Conservation (phyloP, 495 filamentous ascomycete species). For the Xylaria nigripes region DNA sequence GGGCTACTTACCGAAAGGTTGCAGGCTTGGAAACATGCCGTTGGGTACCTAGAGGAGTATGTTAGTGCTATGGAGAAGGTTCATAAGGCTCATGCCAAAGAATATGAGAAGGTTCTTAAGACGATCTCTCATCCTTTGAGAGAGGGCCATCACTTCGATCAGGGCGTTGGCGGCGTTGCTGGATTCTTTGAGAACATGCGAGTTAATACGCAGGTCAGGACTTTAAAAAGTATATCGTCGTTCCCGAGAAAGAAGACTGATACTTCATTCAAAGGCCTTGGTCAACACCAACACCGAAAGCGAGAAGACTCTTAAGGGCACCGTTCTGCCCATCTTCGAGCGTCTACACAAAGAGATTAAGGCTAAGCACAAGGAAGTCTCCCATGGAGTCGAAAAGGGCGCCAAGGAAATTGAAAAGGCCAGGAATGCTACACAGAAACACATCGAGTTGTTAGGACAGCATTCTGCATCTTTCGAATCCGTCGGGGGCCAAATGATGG, state of each 20-base stretch:
- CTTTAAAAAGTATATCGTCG: background rate
- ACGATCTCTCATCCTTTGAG: conserved; percentile 77
- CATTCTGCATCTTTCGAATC: conserved; percentile 69
- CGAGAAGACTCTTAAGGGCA: conserved; percentile 75
- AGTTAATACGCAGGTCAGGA: conserved; percentile 70
- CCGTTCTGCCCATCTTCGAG: conserved; percentile 78
- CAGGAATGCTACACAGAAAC: conserved; percentile 78
- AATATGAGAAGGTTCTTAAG: conserved; percentile 93
- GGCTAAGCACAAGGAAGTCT: conserved; percentile 82
- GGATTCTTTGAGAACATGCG: conserved; percentile 90
- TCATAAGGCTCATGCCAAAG: conserved; percentile 77
- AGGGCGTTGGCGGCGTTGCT: conserved; percentile 72
- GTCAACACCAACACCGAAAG: conserved; percentile 80
- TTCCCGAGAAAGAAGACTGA: conserved; percentile 7
- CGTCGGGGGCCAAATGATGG: conserved; percentile 54
- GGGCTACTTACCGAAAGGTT: conserved; percentile 76
- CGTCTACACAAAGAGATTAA: conserved; percentile 94
- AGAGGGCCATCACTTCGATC: conserved; percentile 86
- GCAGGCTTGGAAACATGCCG: conserved; percentile 91
- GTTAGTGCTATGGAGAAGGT: conserved; percentile 73
- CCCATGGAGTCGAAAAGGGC: conserved; percentile 72
- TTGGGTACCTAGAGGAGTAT: conserved; percentile 84
- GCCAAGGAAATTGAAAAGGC: conserved; percentile 89
- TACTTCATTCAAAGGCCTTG: conserved; percentile 49
- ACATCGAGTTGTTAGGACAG: conserved; percentile 88